These are phyloP conservation scores for Spencermartinsiella europaea DNA, from an alignment of 805 yeast species.

Conservation along the genomic window DNA sequence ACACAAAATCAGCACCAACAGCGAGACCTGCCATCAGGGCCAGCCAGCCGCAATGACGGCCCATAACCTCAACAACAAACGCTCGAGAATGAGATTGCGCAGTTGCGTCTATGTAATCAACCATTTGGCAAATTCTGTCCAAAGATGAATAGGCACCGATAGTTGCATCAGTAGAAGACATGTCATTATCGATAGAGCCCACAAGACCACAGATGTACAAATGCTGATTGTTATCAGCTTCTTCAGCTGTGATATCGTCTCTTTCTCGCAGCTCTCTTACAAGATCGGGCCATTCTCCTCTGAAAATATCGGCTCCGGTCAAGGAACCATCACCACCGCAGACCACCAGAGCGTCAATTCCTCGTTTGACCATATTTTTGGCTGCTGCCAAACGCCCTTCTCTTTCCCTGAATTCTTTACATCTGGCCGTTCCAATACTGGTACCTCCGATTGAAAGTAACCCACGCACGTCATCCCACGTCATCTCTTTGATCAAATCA, in stretches of 20 bases:
- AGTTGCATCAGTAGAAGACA: constrained; percentile 95
- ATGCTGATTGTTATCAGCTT: constrained; percentile 57
- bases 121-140: constrained; percentile 87
- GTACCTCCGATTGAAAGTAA: constrained; percentile 94
- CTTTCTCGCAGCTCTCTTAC: constrained; percentile 61
- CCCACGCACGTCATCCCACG: constrained; percentile 94
- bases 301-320: constrained; percentile 94
- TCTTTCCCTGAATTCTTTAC: constrained; percentile 77
- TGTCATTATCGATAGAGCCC: constrained; percentile 97
- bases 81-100: constrained; percentile 97
- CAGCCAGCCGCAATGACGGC: constrained; percentile 99
- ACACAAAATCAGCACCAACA: constrained; percentile 89
- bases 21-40: constrained; percentile 97
- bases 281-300: constrained; percentile 91
- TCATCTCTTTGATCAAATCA: constrained; percentile 64
- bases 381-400: constrained; percentile 81
- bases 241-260: constrained; percentile 52
- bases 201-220: constrained; percentile 90
- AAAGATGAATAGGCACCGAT: constrained; percentile 94
- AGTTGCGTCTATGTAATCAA: constrained; percentile 96
- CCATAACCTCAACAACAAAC: constrained; percentile 97
- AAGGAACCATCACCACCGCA: constrained; percentile 99
- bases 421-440: constrained; percentile 92
- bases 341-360: constrained; percentile 91
- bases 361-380: constrained; percentile 73